Base-by-base conservation (phyloP, 176 grass and related monocot species). In the Phragmites australis region DNA sequence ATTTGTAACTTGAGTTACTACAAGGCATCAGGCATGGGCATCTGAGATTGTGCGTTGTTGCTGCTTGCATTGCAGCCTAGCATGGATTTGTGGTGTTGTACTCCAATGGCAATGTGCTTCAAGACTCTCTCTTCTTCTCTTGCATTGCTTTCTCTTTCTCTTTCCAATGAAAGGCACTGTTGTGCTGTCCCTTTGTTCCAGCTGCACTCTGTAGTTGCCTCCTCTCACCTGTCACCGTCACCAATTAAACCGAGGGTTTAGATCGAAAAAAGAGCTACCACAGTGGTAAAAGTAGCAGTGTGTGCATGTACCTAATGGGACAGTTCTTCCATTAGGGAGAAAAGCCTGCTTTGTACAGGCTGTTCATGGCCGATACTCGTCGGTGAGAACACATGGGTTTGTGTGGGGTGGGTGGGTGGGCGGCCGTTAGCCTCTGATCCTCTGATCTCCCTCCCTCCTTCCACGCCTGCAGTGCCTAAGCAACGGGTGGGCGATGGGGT, bases 141-240 rank as follows among this genome's bases (percentile, higher is more conserved):
- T n/a, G n/a, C n/a, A n/a, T n/a, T n/a, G n/a, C n/a, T n/a, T n/a
- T n/a, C 25, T 51, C 34, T 53, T 62, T 49, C 25, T 64, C 57
- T 74, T 83, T 83, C 23, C 81, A 65, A 66, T 67, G 71, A 83
- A 75, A 75, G 71, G 47, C 49, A 75, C 60, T 66, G 81, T 83
- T 83, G 62, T 74, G 55, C 55, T n/a, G 11, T n/a, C n/a, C 49
- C n/a, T 46, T 64, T 63, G 48, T 63, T 45, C 6, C 58, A 51
- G 62, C 62, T 53, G 69, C 56, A 51, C 45, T 58, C 19, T 15
- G 57, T 64, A 15, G 32, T 74, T 74, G 68, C 54, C 81, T 50
- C 69, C 8, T 53, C 70, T 66, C 81, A 75, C 40, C 48, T 66
- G 81, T 83, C 65, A 45, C 4, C 66, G 58, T 65, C 81, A 23